phyloP scores from a whole-genome alignment of 108 stramenopile genomes.

The Chaetoceros muelleri region DNA sequence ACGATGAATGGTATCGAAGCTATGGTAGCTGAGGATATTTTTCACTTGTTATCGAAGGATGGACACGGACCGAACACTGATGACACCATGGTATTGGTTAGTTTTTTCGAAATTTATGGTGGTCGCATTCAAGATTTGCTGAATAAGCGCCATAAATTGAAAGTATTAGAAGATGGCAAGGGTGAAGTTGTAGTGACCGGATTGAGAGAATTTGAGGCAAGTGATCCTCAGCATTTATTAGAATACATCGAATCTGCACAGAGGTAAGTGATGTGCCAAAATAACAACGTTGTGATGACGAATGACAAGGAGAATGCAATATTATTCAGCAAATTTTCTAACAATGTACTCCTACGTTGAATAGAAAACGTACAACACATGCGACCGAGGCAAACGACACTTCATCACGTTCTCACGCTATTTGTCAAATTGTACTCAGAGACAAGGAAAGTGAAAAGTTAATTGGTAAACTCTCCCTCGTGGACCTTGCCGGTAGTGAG shows the following conservation, averaged over 20 bases:
- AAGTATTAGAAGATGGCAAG: constrained; percentile 94
- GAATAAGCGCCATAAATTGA: constrained; percentile 81
- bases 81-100: constrained; percentile 42
- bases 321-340: not conserved
- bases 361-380: constrained; percentile 86
- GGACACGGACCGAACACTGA: constrained; percentile 6
- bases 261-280: constrained; percentile 14
- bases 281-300: not conserved
- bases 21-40: constrained; percentile 85
- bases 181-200: constrained; percentile 91
- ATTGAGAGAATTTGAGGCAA: constrained; percentile 70
- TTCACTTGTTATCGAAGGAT: constrained; percentile 33
- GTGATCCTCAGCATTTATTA: constrained; percentile 67
- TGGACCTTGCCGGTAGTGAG: constrained; percentile 96
- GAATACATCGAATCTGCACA: constrained; percentile 79
- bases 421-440: constrained; percentile 90
- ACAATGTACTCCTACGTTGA: not conserved
- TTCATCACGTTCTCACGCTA: constrained; percentile 92
- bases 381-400: constrained; percentile 89
- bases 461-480: constrained; percentile 83
- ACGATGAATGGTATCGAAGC: constrained; percentile 92
- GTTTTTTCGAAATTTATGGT: constrained; percentile 97
- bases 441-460: constrained; percentile 41
- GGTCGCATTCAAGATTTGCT: constrained; percentile 94
- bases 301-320: not conserved